Base-by-base conservation (phyloP, 2,329 filamentous ascomycete species). In the Colletotrichum gigasporum region DNA sequence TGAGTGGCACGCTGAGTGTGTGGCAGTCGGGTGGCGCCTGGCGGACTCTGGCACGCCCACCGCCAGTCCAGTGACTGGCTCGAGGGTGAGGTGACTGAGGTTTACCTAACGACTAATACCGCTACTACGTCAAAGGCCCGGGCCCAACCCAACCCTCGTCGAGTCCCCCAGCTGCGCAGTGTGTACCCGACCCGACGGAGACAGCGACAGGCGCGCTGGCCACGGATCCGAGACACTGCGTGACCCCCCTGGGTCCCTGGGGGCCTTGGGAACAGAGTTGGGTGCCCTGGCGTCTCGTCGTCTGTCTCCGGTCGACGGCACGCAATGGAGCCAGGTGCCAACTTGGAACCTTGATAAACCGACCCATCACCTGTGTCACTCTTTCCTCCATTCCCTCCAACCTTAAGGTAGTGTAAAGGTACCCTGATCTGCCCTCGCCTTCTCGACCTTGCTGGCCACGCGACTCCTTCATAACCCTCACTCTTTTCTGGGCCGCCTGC, bases 141-240 rank as follows among this genome's bases (percentile, higher is more conserved):
- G n/a, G n/a, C n/a, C n/a, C n/a, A n/a, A n/a, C n/a, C n/a, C n/a
- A n/a, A n/a, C n/a, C n/a, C n/a, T n/a, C n/a, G n/a, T n/a, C n/a
- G n/a, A n/a, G n/a, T n/a, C n/a, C n/a, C n/a, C n/a, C n/a, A n/a
- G n/a, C n/a, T n/a, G n/a, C n/a, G n/a, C n/a, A n/a, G n/a, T n/a
- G n/a, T n/a, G n/a, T n/a, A n/a, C n/a, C n/a, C n/a, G n/a, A n/a
- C n/a, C n/a, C n/a, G n/a, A 28, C 41, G 39, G 39, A 56, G 41
- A 42, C 48, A 32, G 56, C 26, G 41, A 64, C 55, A 41, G 55
- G 41, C 58, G 61, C 45, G 56, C 56, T 53, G 61, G 48, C 56
- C 61, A 64, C 61, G 61, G 61, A 64, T 64, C 61, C 61, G 61
- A 64, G 61, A 64, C 61, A 64, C 61, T 64, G 61, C 56, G 61